phyloP scores from a whole-genome alignment of 208 protist genomes.

The Leishmania major region DNA sequence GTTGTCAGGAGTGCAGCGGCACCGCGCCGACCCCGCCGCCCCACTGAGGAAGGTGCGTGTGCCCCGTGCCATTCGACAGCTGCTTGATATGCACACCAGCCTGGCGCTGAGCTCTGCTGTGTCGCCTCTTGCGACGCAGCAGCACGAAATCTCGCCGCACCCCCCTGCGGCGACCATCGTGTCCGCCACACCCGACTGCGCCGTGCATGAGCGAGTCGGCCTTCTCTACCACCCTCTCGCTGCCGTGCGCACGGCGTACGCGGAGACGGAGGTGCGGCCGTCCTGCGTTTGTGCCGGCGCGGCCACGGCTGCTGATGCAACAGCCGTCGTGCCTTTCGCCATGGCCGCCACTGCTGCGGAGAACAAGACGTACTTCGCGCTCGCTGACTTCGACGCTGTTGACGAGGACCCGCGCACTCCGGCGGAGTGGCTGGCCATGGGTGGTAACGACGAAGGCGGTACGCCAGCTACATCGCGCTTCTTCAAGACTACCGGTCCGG shows the following conservation, averaged over 20 bases:
- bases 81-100: constrained; percentile 8
- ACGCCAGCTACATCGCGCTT: constrained; percentile 86
- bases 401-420: constrained; percentile 74
- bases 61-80: constrained; percentile 12
- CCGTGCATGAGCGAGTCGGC: constrained; percentile 62
- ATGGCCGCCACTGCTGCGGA: constrained; percentile 3
- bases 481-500: constrained; percentile 44
- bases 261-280: constrained; percentile 57
- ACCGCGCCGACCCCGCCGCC: constrained; percentile 6
- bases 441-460: constrained; percentile 40
- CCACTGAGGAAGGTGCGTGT: constrained; percentile 21
- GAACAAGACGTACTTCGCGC: constrained; percentile 62
- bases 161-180: constrained; percentile 11
- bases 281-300: neutral
- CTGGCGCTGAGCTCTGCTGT: neutral
- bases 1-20: neutral
- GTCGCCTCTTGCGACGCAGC: neutral
- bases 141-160: constrained; percentile 1
- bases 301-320: constrained; percentile 5
- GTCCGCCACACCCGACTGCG: neutral
- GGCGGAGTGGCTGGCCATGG: constrained; percentile 83
- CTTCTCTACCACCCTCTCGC: constrained; percentile 63
- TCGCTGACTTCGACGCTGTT: constrained; percentile 89
- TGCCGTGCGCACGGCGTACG: constrained; percentile 68
- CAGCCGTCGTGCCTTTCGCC: neutral